Evolutionary conservation across 2,329 filamentous ascomycete species (phyloP), one percentile per base, ranked within the genome.

Genomic region (Byssochlamys sp.): DNA sequence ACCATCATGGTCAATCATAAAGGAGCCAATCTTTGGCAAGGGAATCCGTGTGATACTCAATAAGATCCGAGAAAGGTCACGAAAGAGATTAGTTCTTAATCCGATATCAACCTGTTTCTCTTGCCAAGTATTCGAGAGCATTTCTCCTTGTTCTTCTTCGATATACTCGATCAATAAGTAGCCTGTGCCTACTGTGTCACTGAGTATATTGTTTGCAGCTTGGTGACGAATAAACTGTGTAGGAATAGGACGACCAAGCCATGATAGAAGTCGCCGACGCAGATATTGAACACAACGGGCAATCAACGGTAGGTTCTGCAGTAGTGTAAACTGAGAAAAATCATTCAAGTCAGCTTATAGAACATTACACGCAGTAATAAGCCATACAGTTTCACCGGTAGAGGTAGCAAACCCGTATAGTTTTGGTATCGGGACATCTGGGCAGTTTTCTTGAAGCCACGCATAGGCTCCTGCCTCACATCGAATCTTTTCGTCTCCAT

Each of bases 381-480:
- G 33, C 3, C 25, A 49, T 57, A 72, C 66, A 58, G 59, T 66
- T 52, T 66, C 58, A 25, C 67, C 67, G 19, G 60, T 64, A 12
- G 62, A 58, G 60, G 74, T 66, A 2, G 65, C 71, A 65, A 75
- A 71, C 2, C 69, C 70, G 55, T 65, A 67, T 33, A 75, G 60
- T 2, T 61, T 59, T 55, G 72, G 72, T 27, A 73, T 71, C 11
- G 69, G 71, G 27, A 78, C 62, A n/a, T 48, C 63, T 54, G 71
- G 70, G 58, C 70, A 76, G 51, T 75, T 62, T n/a, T 72, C 63
- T 51, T 71, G 62, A 4, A 77, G 62, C 72, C 71, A 77, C 19
- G 69, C 64, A 60, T 72, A 77, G 2, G 73, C 72, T 2, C 67
- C 74, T 10, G 68, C 73, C 64, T 77, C 75, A 57, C 65, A 78